A percentile compares a stretch with the other conserved stretches of the same genome.
These are phyloP conservation scores for Petasospora rhodanensis DNA, from an alignment of 1,139 yeast species.

Conservation along the genomic window DNA sequence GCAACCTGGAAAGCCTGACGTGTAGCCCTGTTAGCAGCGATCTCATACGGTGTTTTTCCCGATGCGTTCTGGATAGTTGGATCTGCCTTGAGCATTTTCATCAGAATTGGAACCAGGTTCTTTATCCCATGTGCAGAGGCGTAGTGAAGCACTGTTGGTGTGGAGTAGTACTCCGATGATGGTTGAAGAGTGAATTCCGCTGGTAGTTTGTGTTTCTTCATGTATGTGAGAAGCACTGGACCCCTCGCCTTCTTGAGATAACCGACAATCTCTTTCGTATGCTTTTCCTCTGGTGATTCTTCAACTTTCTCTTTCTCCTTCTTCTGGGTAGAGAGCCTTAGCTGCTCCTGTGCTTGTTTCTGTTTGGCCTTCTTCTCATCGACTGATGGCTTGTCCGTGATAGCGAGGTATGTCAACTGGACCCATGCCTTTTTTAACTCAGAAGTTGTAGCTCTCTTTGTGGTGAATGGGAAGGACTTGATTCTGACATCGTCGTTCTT, in stretches of 20 bases:
- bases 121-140: conserved; percentile 66
- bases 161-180: conserved; percentile 39
- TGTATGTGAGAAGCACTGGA: conserved; percentile 62
- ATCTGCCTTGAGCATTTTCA: conserved; percentile 65
- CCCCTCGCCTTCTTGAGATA: conserved; percentile 72
- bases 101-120: conserved; percentile 63
- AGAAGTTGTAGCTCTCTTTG: conserved; percentile 78
- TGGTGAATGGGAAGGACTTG: conserved; percentile 77
- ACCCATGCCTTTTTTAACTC: conserved; percentile 87
- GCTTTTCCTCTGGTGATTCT: conserved; percentile 37
- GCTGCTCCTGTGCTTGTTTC: conserved; percentile 26
- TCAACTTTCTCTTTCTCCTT: conserved; percentile 23
- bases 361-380: conserved; percentile 21
- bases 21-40: conserved; percentile 41
- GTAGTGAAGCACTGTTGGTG: conserved; percentile 78
- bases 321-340: conserved; percentile 18
- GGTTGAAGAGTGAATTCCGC: conserved; percentile 56
- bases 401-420: conserved; percentile 57
- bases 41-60: conserved; percentile 65
- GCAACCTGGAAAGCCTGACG: conserved; percentile 63
- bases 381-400: conserved; percentile 50
- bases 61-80: conserved; percentile 51
- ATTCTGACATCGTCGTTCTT: conserved; percentile 52
- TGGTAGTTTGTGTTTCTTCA: conserved; percentile 53
- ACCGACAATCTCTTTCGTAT: conserved; percentile 52